These are phyloP conservation scores for Pneumocystis jirovecii DNA, from an alignment of 1,139 yeast species.

Conservation along the genomic window DNA sequence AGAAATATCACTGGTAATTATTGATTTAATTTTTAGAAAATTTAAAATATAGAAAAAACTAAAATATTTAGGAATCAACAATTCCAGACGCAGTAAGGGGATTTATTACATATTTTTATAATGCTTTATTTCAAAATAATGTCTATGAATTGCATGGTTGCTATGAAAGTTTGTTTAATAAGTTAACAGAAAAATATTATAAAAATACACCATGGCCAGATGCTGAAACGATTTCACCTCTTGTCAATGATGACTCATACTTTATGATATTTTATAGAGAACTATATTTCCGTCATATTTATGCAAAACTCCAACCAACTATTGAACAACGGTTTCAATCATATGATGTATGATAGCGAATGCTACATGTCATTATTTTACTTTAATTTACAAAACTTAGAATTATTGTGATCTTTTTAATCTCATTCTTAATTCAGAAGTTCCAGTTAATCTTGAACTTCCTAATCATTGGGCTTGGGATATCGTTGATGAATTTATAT, in stretches of 20 bases:
- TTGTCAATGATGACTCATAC: slow-evolving; percentile 32
- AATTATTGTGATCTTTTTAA: slow-evolving; percentile 37
- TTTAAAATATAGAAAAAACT: not conserved
- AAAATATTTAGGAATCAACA: not conserved
- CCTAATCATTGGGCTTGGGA: slow-evolving; percentile 40
- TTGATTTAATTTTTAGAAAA: not conserved
- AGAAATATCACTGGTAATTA: not conserved
- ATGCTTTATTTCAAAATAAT: slow-evolving; percentile 29
- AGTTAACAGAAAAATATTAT: slow-evolving; percentile 33
- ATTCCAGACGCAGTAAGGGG: slow-evolving; percentile 34
- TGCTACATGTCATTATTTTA: not conserved
- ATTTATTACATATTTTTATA: slow-evolving; percentile 32
- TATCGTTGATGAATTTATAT: slow-evolving; percentile 37
- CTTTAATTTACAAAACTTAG: not conserved
- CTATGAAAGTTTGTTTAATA: slow-evolving; percentile 33
- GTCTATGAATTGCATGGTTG: slow-evolving; percentile 31
- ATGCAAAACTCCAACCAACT: slow-evolving; percentile 31
- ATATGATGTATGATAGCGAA: slow-evolving; percentile 22
- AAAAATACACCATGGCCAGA: slow-evolving; percentile 34
- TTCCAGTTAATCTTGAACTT: slow-evolving; percentile 28
- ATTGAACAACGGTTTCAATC: slow-evolving; percentile 34
- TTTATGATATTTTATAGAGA: slow-evolving; percentile 34
- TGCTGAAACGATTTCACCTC: slow-evolving; percentile 31
- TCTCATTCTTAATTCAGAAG: slow-evolving; percentile 30
- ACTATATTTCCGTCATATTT: slow-evolving; percentile 35